These are phyloP conservation scores for Babesia bigemina DNA, from an alignment of 169 alveolate species.

Conservation along the genomic window DNA sequence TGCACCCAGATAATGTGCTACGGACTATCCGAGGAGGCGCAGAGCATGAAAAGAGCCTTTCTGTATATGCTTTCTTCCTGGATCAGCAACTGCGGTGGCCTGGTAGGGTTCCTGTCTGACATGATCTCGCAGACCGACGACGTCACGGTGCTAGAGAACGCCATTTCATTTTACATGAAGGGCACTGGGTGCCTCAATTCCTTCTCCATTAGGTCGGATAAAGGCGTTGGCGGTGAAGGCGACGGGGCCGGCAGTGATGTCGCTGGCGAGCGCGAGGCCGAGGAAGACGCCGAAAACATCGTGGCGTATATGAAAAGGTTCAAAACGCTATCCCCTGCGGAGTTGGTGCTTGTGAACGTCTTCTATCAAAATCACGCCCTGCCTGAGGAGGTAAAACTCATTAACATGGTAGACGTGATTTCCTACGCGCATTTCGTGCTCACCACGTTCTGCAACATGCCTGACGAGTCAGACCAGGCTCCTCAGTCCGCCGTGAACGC, in stretches of 20 bases:
- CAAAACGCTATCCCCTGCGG: constrained; percentile 32
- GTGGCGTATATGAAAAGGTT: constrained; percentile 20
- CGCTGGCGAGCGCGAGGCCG: background rate
- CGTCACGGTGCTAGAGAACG: constrained; percentile 20
- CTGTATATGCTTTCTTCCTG: constrained; percentile 28
- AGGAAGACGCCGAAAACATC: constrained; percentile 2
- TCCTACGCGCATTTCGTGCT: constrained; percentile 38
- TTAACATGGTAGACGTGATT: constrained; percentile 21
- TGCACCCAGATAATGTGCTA: constrained; percentile 22
- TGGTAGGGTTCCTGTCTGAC: constrained; percentile 28
- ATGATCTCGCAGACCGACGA: constrained; percentile 30
- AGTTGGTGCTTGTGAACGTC: constrained; percentile 19
- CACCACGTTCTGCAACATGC: constrained; percentile 25
- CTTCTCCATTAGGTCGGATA: background rate
- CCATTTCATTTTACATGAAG: constrained; percentile 30
- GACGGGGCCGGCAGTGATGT: background rate
- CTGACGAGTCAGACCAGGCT: background rate
- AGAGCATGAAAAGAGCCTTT: constrained; percentile 4
- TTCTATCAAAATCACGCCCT: constrained; percentile 40
- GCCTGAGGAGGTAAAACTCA: constrained; percentile 22
- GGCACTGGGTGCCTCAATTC: constrained; percentile 9
- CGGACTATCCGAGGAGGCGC: constrained; percentile 34
- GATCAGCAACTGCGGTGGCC: constrained; percentile 24
- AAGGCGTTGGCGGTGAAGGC: background rate
- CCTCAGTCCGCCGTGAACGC: constrained; percentile 27